A percentile compares a stretch with the other conserved stretches of the same genome.
phyloP scores from a whole-genome alignment of 108 stramenopile genomes.

The Nitzschia inconspicua region DNA sequence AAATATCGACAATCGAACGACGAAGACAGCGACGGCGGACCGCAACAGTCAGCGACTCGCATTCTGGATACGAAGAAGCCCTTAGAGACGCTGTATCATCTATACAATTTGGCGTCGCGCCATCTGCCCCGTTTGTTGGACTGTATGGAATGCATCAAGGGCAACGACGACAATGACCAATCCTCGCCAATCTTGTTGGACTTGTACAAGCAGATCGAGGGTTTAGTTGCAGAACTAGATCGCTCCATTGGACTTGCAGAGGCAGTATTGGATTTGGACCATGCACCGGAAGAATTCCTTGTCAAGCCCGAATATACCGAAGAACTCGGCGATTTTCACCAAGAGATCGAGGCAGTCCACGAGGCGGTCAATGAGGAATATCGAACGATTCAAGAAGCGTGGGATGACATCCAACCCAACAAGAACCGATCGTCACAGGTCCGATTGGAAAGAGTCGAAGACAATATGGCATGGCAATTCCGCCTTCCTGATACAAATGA shows the following conservation, averaged over 20 bases:
- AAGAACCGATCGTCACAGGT: constrained; percentile 44
- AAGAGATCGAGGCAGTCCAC: constrained; percentile 64
- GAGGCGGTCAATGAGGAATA: constrained; percentile 66
- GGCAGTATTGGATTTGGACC: constrained; percentile 74
- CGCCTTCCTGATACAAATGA: constrained; percentile 77
- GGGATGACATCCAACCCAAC: constrained; percentile 44
- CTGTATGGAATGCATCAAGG: constrained; percentile 30
- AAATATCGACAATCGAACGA: constrained; percentile 6
- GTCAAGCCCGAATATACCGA: constrained; percentile 60
- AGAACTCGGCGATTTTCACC: constrained; percentile 65
- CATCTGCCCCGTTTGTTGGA: constrained; percentile 58
- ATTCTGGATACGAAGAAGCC: constrained; percentile 48
- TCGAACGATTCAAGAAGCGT: constrained; percentile 58
- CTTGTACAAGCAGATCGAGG: constrained; percentile 1
- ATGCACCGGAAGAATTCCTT: constrained; percentile 84
- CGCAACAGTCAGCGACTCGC: constrained; percentile 1
- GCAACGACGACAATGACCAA: neutral
- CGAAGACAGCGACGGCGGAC: neutral
- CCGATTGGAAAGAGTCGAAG: constrained; percentile 60
- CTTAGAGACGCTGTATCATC: constrained; percentile 68
- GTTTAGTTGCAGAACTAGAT: constrained; percentile 32
- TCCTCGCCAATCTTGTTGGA: constrained; percentile 10
- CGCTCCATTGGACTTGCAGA: constrained; percentile 49
- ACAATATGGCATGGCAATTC: constrained; percentile 69
- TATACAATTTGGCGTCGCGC: constrained; percentile 62